Base-by-base conservation (phyloP, 2,329 filamentous ascomycete genomes). In the Fusarium sarcochroum region DNA sequence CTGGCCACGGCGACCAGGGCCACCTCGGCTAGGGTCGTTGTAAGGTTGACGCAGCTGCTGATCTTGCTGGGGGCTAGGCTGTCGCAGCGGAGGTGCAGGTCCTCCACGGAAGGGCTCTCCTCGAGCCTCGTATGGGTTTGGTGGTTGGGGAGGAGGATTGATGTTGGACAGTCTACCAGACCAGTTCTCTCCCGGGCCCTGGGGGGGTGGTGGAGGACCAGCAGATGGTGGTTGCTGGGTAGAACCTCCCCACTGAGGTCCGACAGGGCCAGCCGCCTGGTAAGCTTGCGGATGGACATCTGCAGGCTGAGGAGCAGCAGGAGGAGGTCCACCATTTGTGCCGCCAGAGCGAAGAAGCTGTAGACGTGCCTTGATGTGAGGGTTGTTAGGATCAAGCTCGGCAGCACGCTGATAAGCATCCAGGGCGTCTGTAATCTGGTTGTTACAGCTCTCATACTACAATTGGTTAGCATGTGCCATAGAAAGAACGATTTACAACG, bases 381-480 rank as follows among this genome's bases (percentile, higher is more conserved):
- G 92, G 77, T 99, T 98, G 65, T 85, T 86, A 0, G 96, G 95
- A 77, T 99, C 96, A 69, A 99, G 88, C 78, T 99, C 96, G 35
- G 94, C 94, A 40, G 96, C 96, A 71, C 96, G 89, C 76, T 95
- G 92, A 78, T 98, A 99, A 7, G 96, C 96, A 79, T 99, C 96
- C 44, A 98, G 86, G 2, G 96, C 96, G 83, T 99, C 96, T 52
- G 90, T 93, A 60, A 97, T 97, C 81, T 99, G 96, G 82, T 98
- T 98, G 85, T 99, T 98, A 81, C 96, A 99, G 25, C 94, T 97
- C 80, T 99, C 96, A 76, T 99, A 99, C 91, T 97, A 72, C 18
- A 27, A 51, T 35, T 46, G 45, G 75, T 84, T 69, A 84, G 78
- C 51, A 51, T 38, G 25, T 8, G 7, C 30, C 15, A 34, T 44